Conservation (phyloP, 371 early-diverging fungal species). For the Haplosporangium sp. region DNA sequence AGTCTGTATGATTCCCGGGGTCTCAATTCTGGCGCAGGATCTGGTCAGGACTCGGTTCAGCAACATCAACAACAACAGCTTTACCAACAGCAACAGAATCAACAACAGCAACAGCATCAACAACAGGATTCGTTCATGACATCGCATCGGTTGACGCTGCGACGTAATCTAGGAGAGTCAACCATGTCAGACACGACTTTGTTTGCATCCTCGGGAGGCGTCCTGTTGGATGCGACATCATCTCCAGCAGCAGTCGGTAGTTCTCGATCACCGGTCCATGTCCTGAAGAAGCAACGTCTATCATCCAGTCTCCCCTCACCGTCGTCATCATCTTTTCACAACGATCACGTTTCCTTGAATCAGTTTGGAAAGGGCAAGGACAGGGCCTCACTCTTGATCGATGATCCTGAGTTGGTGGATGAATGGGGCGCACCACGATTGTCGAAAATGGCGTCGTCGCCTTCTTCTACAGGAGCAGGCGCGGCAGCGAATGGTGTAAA, state of each 20-base stretch:
- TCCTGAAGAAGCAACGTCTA: slow-evolving; percentile 46
- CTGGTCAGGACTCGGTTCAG: slow-evolving; percentile 6
- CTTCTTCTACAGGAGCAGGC: background rate
- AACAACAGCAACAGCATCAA: slow-evolving; percentile 21
- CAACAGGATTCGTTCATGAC: slow-evolving; percentile 2
- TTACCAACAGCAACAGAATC: slow-evolving; percentile 24
- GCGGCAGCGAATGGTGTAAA: background rate
- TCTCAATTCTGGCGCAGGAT: slow-evolving; percentile 1
- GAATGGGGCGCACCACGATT: slow-evolving; percentile 15
- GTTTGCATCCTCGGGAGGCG: slow-evolving; percentile 31
- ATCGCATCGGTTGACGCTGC: slow-evolving; percentile 15
- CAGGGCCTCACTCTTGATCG: slow-evolving; percentile 31
- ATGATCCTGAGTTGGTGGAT: slow-evolving; percentile 32
- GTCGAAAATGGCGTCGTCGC: background rate
- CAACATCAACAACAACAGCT: slow-evolving; percentile 6
- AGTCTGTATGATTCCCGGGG: slow-evolving; percentile 24
- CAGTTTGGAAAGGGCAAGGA: slow-evolving; percentile 31
- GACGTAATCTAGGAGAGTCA: slow-evolving; percentile 21
- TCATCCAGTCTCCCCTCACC: slow-evolving; percentile 13
- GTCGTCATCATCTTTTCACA: background rate
- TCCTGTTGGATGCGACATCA: slow-evolving; percentile 15
- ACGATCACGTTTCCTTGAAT: slow-evolving; percentile 3
- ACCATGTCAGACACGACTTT: slow-evolving; percentile 17
- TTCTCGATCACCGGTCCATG: slow-evolving; percentile 9
- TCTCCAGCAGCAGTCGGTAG: background rate